Evolutionary conservation across 179 eudicot species (phyloP), one percentile per base, ranked within the genome.

Genomic region (Spinacia oleracea): DNA sequence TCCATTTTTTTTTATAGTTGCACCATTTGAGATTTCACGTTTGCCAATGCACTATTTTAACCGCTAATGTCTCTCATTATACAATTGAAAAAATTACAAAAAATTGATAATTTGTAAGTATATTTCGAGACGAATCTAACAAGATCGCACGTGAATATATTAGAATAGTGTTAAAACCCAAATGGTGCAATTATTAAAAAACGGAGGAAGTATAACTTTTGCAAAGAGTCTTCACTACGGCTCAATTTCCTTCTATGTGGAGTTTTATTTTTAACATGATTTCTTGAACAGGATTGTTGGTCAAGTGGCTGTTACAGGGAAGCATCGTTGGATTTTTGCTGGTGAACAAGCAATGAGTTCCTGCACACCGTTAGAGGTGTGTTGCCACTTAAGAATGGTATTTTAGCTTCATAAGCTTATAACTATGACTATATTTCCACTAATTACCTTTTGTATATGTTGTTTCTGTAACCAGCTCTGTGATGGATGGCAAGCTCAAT

Each of bases 271-370:
- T 69, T 75, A 65, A 58, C 58, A 32, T 6, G 43, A 18, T 32
- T 71, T 74, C 43, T 66, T 73, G 80, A 79, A 78, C 89, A 93
- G 98, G 87, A 83, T 90, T 77, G 82, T 94, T 59, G 98, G 97
- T 53, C 88, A 88, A 79, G 97, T 90, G 78, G 98, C 97, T 77
- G 86, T 87, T 83, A 88, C 97, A 20, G 97, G 97, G 77, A 90
- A 90, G 83, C 97, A 94, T 84, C 72, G 75, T 70, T 94, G 97
- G 97, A 82, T 91, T 76, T 86, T 85, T 72, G 84, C 89, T 7
- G 88, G 83, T 79, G 83, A 87, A 76, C 80, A 69, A 79, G 78
- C 74, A 32, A 46, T 78, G 70, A 86, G 80, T 78, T 73, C 87
- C 42, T 82, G 78, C 65, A 83, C 83, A 32, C 72, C 89, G 38